Percentiles rank a stretch among this genome's conserved stretches.
phyloP scores from a whole-genome alignment of 305 asterid species.

The Fraxinus sp. region DNA sequence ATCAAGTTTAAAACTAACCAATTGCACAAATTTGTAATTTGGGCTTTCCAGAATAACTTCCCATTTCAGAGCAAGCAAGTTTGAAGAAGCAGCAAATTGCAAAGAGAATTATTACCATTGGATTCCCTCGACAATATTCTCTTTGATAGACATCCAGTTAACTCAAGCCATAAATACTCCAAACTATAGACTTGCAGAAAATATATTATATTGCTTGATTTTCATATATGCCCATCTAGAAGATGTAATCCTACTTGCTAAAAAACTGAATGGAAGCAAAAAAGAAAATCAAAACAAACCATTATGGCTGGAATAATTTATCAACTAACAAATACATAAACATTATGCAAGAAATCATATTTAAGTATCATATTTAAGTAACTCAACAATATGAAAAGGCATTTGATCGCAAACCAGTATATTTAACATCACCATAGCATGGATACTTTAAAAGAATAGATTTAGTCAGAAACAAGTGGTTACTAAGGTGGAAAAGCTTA shows the following conservation, averaged over 20 bases:
- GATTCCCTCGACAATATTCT: neutral
- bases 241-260: neutral
- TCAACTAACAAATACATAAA: neutral
- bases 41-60: neutral
- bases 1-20: neutral
- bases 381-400: neutral
- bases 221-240: neutral
- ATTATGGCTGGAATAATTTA: neutral
- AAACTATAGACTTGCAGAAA: neutral
- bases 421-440: neutral
- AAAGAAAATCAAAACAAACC: neutral
- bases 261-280: neutral
- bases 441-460: conserved; percentile 19
- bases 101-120: neutral
- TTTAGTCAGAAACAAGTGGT: conserved; percentile 31
- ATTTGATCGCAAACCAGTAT: neutral
- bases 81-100: neutral
- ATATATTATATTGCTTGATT: neutral
- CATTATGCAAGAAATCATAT: neutral
- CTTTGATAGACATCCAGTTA: neutral
- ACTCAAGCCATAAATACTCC: neutral
- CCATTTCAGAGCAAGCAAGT: neutral
- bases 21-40: neutral
- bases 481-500: conserved; percentile 3
- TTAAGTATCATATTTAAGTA: neutral